Evolutionary conservation across 768 basidiomycete species (phyloP), one percentile per base, ranked within the genome.

Genomic region (Tricholoma sp.): DNA sequence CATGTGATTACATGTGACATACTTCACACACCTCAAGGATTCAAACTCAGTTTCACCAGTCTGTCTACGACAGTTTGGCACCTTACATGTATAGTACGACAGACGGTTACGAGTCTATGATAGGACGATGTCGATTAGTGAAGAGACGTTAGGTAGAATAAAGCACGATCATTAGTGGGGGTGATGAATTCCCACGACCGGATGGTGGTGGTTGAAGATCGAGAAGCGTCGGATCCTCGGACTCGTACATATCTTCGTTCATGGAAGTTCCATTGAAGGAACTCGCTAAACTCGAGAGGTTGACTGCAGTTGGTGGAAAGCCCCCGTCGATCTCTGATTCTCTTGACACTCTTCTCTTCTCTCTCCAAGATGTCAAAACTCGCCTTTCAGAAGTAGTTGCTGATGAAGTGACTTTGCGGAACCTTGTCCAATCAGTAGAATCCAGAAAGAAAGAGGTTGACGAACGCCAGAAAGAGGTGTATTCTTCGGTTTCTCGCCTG

Each of bases 401-500:
- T 22, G 73, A 80, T 14, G 76, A 81, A 59, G 79, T 80, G 16
- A 75, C 78, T 12, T 70, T 87, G 11, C 72, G 69, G 31, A 67
- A 76, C 7, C 73, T 91, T 9, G 74, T 79, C 16, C 81, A 80
- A 66, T 76, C 78, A 2, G 79, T 91, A 2, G 89, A 91, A 50
- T 69, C 75, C 0, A 83, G 73, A 71, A 94, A 90, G 84, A 93
- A 86, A 68, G 91, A 91, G 57, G 77, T 94, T 1, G 91, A 92
- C 57, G 91, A 94, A 34, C 80, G 86, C 3, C 86, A 94, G 76
- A 98, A 95, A 70, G 94, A 94, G 63, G 79, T 93, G 32, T 91
- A 95, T 64, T 82, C 79, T 18, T 84, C 86, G 2, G 72, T 97
- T 8, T 82, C 85, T 24, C 83, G 83, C 62, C 77, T 95, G 35